Conservation (phyloP, 306 rosid species). For the Malus sylvestris region DNA sequence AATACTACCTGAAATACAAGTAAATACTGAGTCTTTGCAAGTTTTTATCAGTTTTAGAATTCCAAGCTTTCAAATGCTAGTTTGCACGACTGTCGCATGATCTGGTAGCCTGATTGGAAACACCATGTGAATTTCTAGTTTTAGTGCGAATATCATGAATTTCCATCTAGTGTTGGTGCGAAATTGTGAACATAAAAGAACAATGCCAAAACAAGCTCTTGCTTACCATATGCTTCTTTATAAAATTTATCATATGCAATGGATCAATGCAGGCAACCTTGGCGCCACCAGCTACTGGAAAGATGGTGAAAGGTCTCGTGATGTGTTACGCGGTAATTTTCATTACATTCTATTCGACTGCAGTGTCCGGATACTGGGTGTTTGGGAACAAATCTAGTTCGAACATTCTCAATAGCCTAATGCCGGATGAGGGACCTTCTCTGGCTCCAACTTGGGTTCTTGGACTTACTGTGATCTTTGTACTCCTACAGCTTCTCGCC, state of each 20-base stretch:
- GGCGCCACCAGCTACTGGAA: conserved; percentile 94
- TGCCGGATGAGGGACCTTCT: conserved; percentile 73
- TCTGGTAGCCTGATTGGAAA: neutral
- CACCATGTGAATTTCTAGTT: neutral
- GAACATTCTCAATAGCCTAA: conserved; percentile 59
- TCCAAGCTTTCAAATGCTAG: neutral
- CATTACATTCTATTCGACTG: conserved; percentile 73
- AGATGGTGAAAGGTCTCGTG: conserved; percentile 84
- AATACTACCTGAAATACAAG: conserved; percentile 94
- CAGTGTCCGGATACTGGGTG: conserved; percentile 77
- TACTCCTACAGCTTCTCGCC: conserved; percentile 93
- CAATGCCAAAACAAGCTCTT: neutral
- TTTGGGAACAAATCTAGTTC: conserved; percentile 78
- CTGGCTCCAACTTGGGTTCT: conserved; percentile 87
- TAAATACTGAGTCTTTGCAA: conserved; percentile 19
- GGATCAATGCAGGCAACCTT: conserved; percentile 72
- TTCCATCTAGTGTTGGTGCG: neutral
- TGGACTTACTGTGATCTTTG: conserved; percentile 62
- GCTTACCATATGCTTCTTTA: neutral
- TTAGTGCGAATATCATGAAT: neutral
- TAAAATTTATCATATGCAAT: neutral
- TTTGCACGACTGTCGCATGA: neutral
- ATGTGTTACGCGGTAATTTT: conserved; percentile 78
- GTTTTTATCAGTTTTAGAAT: conserved; percentile 4
- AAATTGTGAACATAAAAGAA: neutral